phyloP scores from a whole-genome alignment of 2,329 filamentous ascomycete genomes.

The Pseudogymnoascus sp. region DNA sequence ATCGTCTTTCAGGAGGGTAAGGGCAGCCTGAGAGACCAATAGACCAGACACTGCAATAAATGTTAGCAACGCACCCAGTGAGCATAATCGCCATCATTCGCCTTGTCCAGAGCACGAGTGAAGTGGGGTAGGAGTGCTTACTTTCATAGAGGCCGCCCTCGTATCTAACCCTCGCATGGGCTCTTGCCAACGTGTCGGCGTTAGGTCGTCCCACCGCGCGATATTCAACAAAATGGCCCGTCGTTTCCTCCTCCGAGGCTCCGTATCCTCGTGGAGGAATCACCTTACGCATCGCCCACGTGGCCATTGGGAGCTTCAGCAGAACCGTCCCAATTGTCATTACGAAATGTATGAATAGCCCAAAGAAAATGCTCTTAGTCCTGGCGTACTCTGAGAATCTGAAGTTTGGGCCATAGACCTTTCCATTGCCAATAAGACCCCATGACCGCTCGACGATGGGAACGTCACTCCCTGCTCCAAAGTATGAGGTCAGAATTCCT shows the following conservation, averaged over 20 bases:
- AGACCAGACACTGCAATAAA: conserved; percentile 52
- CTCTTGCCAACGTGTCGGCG: conserved; percentile 33
- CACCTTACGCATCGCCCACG: conserved; percentile 37
- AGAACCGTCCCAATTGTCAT: conserved; percentile 39
- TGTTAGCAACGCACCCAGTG: conserved; percentile 11
- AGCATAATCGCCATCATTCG: background rate
- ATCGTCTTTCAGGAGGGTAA: conserved; percentile 54
- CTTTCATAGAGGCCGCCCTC: conserved; percentile 58
- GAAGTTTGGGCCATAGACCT: conserved; percentile 56
- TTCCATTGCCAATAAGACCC: conserved; percentile 44
- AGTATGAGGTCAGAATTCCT: conserved; percentile 48
- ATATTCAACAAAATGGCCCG: conserved; percentile 55
- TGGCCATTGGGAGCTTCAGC: conserved; percentile 27
- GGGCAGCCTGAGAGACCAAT: conserved; percentile 56
- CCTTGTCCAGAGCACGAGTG: background rate
- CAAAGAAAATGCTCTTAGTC: conserved; percentile 42
- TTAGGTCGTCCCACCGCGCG: conserved; percentile 59
- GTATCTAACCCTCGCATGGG: conserved; percentile 47
- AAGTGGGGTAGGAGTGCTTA: conserved; percentile 33
- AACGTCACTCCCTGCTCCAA: conserved; percentile 43
- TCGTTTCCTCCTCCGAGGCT: conserved; percentile 43
- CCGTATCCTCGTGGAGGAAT: conserved; percentile 51
- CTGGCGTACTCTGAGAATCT: conserved; percentile 48
- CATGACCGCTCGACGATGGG: conserved; percentile 54
- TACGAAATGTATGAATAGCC: conserved; percentile 43